These are phyloP conservation scores for Isoetes engelmannii DNA, from an alignment of 83 land plant genomes.

Conservation along the genomic window DNA sequence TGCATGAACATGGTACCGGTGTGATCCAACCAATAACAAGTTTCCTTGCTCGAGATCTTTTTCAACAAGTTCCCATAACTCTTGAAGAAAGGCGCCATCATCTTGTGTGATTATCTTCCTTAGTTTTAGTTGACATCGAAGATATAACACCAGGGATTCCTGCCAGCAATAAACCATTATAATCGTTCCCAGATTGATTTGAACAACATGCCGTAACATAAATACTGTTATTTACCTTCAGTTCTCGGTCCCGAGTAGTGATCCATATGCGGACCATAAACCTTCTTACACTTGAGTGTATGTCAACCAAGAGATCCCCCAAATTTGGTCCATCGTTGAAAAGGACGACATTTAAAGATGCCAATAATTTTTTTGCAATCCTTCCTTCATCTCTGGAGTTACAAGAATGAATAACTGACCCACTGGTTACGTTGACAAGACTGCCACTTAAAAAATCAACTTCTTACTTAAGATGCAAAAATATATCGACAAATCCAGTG, in stretches of 20 bases:
- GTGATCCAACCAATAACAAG: slow-evolving; percentile 16
- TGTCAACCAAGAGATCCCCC: slow-evolving; percentile 44
- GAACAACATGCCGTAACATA: neutral
- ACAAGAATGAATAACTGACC: neutral
- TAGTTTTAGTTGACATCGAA: slow-evolving; percentile 26
- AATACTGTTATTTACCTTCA: slow-evolving; percentile 46
- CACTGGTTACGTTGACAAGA: neutral
- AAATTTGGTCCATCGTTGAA: slow-evolving; percentile 80
- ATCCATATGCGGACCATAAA: slow-evolving; percentile 68
- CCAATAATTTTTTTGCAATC: slow-evolving; percentile 64
- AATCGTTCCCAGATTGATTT: neutral
- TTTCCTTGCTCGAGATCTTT: slow-evolving; percentile 33
- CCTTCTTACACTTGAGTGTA: slow-evolving; percentile 50
- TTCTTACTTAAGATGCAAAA: slow-evolving; percentile 51
- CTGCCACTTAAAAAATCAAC: neutral
- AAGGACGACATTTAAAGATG: slow-evolving; percentile 57
- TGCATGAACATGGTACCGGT: slow-evolving; percentile 1
- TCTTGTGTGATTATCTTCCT: slow-evolving; percentile 14
- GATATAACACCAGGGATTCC: slow-evolving; percentile 35
- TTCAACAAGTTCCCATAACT: slow-evolving; percentile 28
- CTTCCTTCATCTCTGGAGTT: slow-evolving; percentile 73
- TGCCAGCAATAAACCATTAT: slow-evolving; percentile 8
- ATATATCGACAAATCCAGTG: slow-evolving; percentile 55
- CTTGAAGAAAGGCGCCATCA: slow-evolving; percentile 22
- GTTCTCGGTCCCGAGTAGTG: slow-evolving; percentile 59